Conservation (phyloP, 2,329 filamentous ascomycete genomes). For the Ascocoryne sarcoides region DNA sequence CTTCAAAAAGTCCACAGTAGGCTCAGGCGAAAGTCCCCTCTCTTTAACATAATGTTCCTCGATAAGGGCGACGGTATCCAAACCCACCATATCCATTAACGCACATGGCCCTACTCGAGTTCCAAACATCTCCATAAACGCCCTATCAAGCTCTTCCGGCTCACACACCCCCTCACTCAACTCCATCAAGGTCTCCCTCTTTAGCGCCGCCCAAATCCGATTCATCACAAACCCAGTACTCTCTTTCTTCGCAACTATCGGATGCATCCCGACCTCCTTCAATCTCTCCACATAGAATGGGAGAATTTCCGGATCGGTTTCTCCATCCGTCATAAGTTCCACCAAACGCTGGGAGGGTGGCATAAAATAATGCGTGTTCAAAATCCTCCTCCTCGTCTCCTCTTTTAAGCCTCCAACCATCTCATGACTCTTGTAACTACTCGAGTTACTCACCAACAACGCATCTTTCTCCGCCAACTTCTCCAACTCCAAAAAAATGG, state of each 20-base stretch:
- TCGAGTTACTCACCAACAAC: conserved; percentile 39
- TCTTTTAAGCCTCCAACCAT: conserved; percentile 31
- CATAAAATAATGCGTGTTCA: conserved; percentile 38
- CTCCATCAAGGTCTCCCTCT: conserved; percentile 31
- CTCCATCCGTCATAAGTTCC: conserved; percentile 32
- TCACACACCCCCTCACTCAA: conserved; percentile 30
- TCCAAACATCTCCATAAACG: conserved; percentile 31
- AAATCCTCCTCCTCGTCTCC: conserved; percentile 29
- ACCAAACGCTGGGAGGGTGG: conserved; percentile 21
- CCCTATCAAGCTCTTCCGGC: conserved; percentile 31
- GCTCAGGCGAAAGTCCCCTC: conserved; percentile 12
- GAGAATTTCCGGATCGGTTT: conserved; percentile 28
- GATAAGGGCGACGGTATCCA: conserved; percentile 33
- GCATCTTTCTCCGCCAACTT: conserved; percentile 28
- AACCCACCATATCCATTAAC: conserved; percentile 33
- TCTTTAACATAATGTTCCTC: conserved; percentile 33
- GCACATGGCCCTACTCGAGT: conserved; percentile 31
- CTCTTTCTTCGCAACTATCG: conserved; percentile 30
- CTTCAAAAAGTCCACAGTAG: conserved; percentile 28
- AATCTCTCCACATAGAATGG: conserved; percentile 25
- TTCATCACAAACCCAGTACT: conserved; percentile 35
- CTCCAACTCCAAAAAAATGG: conserved; percentile 34
- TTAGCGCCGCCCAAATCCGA: conserved; percentile 35
- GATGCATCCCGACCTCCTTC: conserved; percentile 29
- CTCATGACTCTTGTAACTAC: conserved; percentile 36